Evolutionary conservation across 2,329 filamentous ascomycete genomes (phyloP).

Genomic region (Hypoxylon sp.): DNA sequence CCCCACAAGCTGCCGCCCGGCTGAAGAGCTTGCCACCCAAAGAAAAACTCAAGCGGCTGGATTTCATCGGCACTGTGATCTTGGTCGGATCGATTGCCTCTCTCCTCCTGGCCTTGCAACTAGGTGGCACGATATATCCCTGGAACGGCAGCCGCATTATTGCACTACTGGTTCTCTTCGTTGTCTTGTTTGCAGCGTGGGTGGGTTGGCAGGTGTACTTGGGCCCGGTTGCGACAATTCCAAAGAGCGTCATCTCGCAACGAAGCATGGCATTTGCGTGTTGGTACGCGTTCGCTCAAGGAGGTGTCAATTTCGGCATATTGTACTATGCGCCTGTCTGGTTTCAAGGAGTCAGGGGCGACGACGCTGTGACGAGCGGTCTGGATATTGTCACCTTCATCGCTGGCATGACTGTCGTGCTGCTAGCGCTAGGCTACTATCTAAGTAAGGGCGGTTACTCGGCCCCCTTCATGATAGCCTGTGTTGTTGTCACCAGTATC

Average conservation of each 20-base stretch:
- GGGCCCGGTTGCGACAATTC: neutral
- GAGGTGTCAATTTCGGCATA: neutral
- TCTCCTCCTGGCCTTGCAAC: neutral
- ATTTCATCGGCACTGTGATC: neutral
- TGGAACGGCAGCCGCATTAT: too few species aligned
- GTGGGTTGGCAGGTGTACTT: too few species aligned
- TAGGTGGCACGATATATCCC: too few species aligned
- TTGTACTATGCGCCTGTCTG: conserved; percentile 37
- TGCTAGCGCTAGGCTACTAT: too few species aligned
- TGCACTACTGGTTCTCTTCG: too few species aligned
- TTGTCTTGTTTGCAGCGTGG: too few species aligned
- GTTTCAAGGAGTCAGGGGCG: conserved; percentile 35
- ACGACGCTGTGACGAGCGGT: too few species aligned
- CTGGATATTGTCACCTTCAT: conserved; percentile 24
- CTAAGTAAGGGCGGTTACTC: too few species aligned
- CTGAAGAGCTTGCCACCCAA: neutral
- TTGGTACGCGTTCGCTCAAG: neutral
- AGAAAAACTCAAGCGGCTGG: too few species aligned
- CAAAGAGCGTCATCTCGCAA: neutral
- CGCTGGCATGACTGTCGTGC: too few species aligned
- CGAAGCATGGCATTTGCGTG: neutral
- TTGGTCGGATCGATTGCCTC: neutral
- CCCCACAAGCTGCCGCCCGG: too few species aligned
- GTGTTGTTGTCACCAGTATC: conserved; percentile 9
- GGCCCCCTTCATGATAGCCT: conserved; percentile 37